Evolutionary conservation across 495 filamentous ascomycete genomes (phyloP).

Genomic region (Aspergillus ostianus): DNA sequence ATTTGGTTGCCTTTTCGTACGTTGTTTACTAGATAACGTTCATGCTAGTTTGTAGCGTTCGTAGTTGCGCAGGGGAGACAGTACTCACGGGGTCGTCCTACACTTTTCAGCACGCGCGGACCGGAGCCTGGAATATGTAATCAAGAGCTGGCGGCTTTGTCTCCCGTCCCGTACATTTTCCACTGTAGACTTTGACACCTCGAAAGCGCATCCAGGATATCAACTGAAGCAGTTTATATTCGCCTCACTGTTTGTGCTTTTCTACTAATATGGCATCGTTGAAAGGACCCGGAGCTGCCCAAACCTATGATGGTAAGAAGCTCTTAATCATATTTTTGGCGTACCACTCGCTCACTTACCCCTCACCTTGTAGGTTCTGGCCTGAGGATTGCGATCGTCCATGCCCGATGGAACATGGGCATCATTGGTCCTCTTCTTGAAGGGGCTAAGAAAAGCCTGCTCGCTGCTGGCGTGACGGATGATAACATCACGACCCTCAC

Average conservation of each 20-base stretch:
- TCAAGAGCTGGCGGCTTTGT: not conserved
- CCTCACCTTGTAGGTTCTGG: slow-evolving; percentile 57
- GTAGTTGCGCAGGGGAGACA: too few relatives aligned
- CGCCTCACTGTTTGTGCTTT: not conserved
- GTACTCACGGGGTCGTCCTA: too few relatives aligned
- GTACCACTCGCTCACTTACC: slow-evolving; percentile 3
- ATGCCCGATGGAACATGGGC: slow-evolving; percentile 87
- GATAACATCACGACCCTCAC: slow-evolving; percentile 85
- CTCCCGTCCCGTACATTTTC: not conserved
- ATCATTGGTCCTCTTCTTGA: slow-evolving; percentile 77
- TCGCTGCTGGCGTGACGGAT: slow-evolving; percentile 72
- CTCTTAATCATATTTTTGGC: not conserved
- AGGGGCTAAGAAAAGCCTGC: slow-evolving; percentile 63
- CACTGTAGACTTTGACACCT: not conserved
- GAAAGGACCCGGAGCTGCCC: slow-evolving; percentile 60
- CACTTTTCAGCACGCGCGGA: too few relatives aligned
- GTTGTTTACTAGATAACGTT: too few relatives aligned
- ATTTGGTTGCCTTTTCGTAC: too few relatives aligned
- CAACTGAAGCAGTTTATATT: not conserved
- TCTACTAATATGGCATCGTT: slow-evolving; percentile 37
- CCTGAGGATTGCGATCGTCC: slow-evolving; percentile 89
- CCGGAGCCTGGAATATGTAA: not conserved
- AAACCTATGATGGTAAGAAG: slow-evolving; percentile 48
- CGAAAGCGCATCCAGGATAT: too few relatives aligned
- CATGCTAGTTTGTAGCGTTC: too few relatives aligned